phyloP scores from a whole-genome alignment of 2,329 filamentous ascomycete species.

The Verticillium albo-atrum region DNA sequence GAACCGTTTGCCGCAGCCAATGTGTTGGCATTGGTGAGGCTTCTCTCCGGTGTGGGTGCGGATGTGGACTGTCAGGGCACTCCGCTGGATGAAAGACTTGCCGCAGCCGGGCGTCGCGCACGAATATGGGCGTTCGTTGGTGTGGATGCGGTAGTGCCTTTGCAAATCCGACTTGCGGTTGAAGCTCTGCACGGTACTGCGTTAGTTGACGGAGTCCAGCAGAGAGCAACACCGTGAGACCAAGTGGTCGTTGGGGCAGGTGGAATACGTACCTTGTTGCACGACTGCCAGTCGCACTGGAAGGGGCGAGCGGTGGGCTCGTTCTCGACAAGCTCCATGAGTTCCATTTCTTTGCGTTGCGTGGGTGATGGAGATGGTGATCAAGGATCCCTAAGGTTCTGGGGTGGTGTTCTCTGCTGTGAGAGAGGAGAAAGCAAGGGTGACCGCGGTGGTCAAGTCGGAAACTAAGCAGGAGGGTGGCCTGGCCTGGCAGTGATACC shows the following conservation, averaged over 20 bases:
- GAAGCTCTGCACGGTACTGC: conserved; percentile 54
- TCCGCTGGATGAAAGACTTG: conserved; percentile 68
- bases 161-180: conserved; percentile 69
- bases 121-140: conserved; percentile 63
- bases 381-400: background rate
- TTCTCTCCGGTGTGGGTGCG: conserved; percentile 70
- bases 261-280: conserved; percentile 47
- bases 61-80: conserved; percentile 66
- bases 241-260: background rate
- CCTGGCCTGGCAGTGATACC: background rate
- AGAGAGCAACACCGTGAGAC: background rate
- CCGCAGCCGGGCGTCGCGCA: conserved; percentile 58
- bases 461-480: background rate
- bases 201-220: background rate
- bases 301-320: conserved; percentile 59
- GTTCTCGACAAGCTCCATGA: conserved; percentile 61
- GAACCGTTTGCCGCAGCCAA: conserved; percentile 64
- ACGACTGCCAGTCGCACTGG: conserved; percentile 59
- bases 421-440: background rate
- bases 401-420: background rate
- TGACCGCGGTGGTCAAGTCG: background rate
- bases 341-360: conserved; percentile 46
- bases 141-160: conserved; percentile 67
- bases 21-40: conserved; percentile 62
- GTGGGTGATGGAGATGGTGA: background rate